These are phyloP conservation scores for Ceratocystis papillata DNA, from an alignment of 2,329 filamentous ascomycete species.

Conservation along the genomic window DNA sequence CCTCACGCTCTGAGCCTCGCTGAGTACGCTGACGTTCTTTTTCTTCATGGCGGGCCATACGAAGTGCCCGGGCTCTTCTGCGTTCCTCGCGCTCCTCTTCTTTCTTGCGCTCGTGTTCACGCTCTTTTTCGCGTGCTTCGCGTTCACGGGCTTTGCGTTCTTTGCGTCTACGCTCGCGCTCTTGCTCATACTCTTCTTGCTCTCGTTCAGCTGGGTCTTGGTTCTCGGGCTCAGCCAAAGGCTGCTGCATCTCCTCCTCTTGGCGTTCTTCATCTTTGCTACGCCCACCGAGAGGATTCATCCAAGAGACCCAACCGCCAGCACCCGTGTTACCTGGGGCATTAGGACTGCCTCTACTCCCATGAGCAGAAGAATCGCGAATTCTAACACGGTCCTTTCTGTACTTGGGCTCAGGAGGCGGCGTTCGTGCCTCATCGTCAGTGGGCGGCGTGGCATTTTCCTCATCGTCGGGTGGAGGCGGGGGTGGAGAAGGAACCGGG, in stretches of 20 bases:
- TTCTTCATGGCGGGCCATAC: slow-evolving; percentile 18
- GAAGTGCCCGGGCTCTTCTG: slow-evolving; percentile 9
- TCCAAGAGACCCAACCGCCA: slow-evolving; percentile 60
- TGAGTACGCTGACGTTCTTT: slow-evolving; percentile 21
- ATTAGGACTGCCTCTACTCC: slow-evolving; percentile 12
- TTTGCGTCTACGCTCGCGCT: slow-evolving; percentile 17
- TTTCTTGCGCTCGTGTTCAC: slow-evolving; percentile 18
- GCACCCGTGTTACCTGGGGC: slow-evolving; percentile 31
- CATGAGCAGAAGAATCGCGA: slow-evolving; percentile 46
- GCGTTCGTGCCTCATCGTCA: slow-evolving; percentile 40
- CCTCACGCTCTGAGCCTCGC: slow-evolving; percentile 47
- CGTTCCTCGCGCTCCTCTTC: slow-evolving; percentile 21
- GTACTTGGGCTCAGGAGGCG: slow-evolving; percentile 45
- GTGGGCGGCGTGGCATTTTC: slow-evolving; percentile 31
- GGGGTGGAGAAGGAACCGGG: slow-evolving; percentile 28
- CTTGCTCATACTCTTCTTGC: slow-evolving; percentile 44
- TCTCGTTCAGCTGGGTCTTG: slow-evolving; percentile 20
- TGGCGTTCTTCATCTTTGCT: slow-evolving; percentile 33
- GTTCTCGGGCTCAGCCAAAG: neutral
- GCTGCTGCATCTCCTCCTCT: slow-evolving; percentile 38
- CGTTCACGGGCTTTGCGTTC: slow-evolving; percentile 18
- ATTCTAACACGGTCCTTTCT: slow-evolving; percentile 71
- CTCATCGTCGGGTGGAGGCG: slow-evolving; percentile 32
- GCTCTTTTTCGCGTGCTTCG: slow-evolving; percentile 38
- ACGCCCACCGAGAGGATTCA: slow-evolving; percentile 31